phyloP scores from a whole-genome alignment of 768 basidiomycete species.

The Lyophyllum decastes region DNA sequence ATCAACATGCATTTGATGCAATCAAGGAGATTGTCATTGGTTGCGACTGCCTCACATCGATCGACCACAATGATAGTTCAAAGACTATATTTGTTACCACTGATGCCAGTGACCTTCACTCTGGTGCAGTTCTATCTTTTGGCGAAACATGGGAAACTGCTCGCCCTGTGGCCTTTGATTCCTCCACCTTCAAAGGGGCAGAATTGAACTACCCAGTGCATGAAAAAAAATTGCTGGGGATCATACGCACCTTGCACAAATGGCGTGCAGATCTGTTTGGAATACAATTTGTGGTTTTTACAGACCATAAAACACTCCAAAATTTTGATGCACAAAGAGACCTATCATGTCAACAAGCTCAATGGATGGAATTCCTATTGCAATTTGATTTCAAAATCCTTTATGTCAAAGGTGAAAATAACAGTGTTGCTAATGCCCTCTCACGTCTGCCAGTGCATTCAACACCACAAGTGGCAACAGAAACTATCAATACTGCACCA shows the following conservation, averaged over 20 bases:
- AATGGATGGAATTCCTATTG: neutral
- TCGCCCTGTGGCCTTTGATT: too few species aligned
- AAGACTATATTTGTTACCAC: constrained; percentile 29
- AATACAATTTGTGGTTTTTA: neutral
- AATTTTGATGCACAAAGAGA: neutral
- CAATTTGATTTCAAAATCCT: neutral
- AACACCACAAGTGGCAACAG: too few species aligned
- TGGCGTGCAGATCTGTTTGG: neutral
- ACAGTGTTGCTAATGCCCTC: neutral
- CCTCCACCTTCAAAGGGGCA: too few species aligned
- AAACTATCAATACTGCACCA: too few species aligned
- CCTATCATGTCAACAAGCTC: neutral
- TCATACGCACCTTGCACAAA: neutral
- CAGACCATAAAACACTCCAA: neutral
- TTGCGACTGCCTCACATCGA: constrained; percentile 19
- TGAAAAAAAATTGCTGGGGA: neutral
- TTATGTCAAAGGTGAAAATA: neutral
- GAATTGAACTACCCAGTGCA: too few species aligned
- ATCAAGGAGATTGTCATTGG: constrained; percentile 30
- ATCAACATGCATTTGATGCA: constrained; percentile 25
- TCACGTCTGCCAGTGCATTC: neutral
- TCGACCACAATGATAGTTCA: constrained; percentile 6
- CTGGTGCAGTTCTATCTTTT: too few species aligned
- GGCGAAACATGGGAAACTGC: too few species aligned
- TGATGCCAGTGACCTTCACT: neutral